Evolutionary conservation across 2,329 filamentous ascomycete species (phyloP).

Genomic region (Cladophialophora yegresii): DNA sequence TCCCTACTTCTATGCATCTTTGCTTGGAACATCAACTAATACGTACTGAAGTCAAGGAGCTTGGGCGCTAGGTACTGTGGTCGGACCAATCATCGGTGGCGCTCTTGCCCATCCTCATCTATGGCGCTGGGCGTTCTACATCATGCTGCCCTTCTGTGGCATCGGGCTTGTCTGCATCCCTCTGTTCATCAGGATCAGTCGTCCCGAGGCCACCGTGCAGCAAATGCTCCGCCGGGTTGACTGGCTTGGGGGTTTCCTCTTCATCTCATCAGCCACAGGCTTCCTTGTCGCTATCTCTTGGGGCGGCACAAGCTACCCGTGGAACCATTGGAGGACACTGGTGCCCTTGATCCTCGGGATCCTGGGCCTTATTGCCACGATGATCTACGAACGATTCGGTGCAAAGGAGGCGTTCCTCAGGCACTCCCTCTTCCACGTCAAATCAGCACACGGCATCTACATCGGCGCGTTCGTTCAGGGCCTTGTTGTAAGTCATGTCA

Average conservation of each 20-base stretch:
- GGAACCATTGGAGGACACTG: slow-evolving; percentile 46
- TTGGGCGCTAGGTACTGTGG: slow-evolving; percentile 40
- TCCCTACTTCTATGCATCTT: not conserved
- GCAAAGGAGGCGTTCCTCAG: slow-evolving; percentile 43
- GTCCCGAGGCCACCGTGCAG: slow-evolving; percentile 37
- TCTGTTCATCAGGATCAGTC: slow-evolving; percentile 41
- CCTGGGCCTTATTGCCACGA: slow-evolving; percentile 39
- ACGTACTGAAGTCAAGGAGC: slow-evolving; percentile 30
- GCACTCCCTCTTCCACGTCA: slow-evolving; percentile 43
- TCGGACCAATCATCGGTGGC: slow-evolving; percentile 45
- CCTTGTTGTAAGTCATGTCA: slow-evolving; percentile 44
- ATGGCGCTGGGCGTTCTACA: slow-evolving; percentile 45
- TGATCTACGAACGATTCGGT: slow-evolving; percentile 43
- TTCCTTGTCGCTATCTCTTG: slow-evolving; percentile 50
- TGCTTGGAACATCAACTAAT: slow-evolving; percentile 2
- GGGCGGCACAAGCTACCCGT: slow-evolving; percentile 46
- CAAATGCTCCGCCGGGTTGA: slow-evolving; percentile 41
- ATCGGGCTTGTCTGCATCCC: slow-evolving; percentile 34
- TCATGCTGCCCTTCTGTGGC: slow-evolving; percentile 45
- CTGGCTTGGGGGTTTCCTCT: slow-evolving; percentile 49
- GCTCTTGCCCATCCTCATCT: slow-evolving; percentile 42
- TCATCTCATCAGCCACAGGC: slow-evolving; percentile 42
- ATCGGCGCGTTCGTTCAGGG: slow-evolving; percentile 48
- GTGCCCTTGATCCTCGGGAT: slow-evolving; percentile 45
- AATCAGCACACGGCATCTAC: slow-evolving; percentile 45